A percentile compares a stretch with the other conserved stretches of the same genome.
phyloP scores from a whole-genome alignment of 1,284 basidiomycete genomes.

The Meira nashicola region DNA sequence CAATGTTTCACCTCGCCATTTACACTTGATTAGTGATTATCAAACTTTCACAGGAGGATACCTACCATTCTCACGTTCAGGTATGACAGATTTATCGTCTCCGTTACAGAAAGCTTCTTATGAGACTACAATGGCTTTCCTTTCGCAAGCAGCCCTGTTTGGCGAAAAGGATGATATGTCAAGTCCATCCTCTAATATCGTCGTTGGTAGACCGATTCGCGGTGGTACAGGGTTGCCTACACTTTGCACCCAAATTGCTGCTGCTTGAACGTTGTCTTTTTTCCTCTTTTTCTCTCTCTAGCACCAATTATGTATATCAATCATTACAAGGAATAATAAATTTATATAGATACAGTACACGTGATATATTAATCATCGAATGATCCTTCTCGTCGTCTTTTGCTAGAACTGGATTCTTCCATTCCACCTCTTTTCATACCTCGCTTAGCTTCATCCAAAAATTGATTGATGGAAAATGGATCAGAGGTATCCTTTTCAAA shows the following conservation, averaged over 20 bases:
- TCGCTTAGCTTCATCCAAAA: constrained; percentile 92
- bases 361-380: neutral
- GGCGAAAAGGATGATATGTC: constrained; percentile 91
- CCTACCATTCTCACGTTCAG: constrained; percentile 90
- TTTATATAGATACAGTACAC: neutral
- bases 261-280: neutral
- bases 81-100: constrained; percentile 83
- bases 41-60: constrained; percentile 96
- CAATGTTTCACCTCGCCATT: constrained; percentile 86
- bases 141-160: constrained; percentile 87
- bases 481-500: constrained; percentile 95
- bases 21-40: constrained; percentile 97
- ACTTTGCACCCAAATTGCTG: neutral
- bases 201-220: constrained; percentile 58
- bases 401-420: neutral
- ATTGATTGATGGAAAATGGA: constrained; percentile 96
- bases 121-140: constrained; percentile 92
- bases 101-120: constrained; percentile 94
- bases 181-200: constrained; percentile 84
- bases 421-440: constrained; percentile 55
- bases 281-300: neutral
- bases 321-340: constrained; percentile 1
- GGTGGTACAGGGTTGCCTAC: constrained; percentile 36
- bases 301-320: neutral
- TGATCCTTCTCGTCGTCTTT: neutral